Base-by-base conservation (phyloP, 1,284 basidiomycete species). In the Psilocybe mexicana region DNA sequence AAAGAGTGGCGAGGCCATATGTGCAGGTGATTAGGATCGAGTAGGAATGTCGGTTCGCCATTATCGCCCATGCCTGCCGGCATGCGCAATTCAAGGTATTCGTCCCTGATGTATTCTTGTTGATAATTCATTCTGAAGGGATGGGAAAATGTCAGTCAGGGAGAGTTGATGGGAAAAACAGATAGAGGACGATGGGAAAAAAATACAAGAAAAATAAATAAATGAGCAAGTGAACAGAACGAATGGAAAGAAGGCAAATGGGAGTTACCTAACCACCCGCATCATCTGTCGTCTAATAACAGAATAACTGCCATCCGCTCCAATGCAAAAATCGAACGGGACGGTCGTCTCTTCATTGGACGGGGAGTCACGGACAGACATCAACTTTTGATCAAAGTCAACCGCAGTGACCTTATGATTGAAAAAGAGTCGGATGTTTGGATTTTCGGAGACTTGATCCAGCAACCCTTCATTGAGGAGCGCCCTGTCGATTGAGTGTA, bases 1-100 rank as follows among this genome's bases (percentile, higher is more conserved):
- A 98, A 98, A 52, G 93, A 92, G 74, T 96, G 93, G 69, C 95
- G 88, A 58, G 96, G 97, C 96, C 96, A 99, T 70, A 99, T 98
- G 79, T 99, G 97, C 63, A 99, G 86, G 75, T 98, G 93, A 75
- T 93, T 90, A 63, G 93, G 91, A 80, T 97, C 94, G 74, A 99
- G 86, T 52, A 87, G 79, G 78, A 92, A 99, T 28, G 75, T 79
- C 59, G 84, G 72, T 60, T 85, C 77, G 64, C 85, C 91, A 65
- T 81, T 74, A 67, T 70, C 74, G 67, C 84, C 81, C 57, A 79
- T 75, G 58, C 90, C 90, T 67, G 95, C 82, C 63, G 94, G 93
- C 84, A 99, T 95, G 77, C 90, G 93, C 54, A 99, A 84, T 80
- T 99, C 96, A 67, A 98, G 82, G 76, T 99, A 99, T 68, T 94